Evolutionary conservation across 75 land plant species (phyloP).

Genomic region (Ceratopteris richardii): DNA sequence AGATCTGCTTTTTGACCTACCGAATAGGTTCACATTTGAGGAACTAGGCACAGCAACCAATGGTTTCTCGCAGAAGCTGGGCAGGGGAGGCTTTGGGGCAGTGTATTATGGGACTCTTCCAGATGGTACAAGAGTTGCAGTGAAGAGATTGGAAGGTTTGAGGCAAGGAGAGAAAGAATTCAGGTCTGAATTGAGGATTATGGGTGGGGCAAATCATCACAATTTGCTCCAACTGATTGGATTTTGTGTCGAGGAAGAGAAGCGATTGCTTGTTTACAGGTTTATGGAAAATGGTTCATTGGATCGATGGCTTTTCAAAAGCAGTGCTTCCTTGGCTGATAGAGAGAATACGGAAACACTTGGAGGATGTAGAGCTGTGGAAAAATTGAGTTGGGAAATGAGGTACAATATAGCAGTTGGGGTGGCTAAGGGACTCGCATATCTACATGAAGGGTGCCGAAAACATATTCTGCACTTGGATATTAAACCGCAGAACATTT

Average conservation of each 20-base stretch:
- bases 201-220: conserved; percentile 24
- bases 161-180: conserved; percentile 46
- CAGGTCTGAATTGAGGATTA: conserved; percentile 17
- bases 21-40: conserved; percentile 13
- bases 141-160: conserved; percentile 70
- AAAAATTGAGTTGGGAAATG: conserved; percentile 9
- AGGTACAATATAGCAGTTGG: conserved; percentile 11
- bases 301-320: conserved; percentile 14
- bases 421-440: conserved; percentile 14
- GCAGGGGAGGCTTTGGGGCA: conserved; percentile 67
- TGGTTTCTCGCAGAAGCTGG: conserved; percentile 11
- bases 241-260: conserved; percentile 12
- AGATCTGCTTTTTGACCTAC: background rate
- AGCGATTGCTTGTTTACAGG: conserved; percentile 23
- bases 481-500: conserved; percentile 39
- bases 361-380: background rate
- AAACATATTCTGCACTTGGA: conserved; percentile 38
- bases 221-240: conserved; percentile 26
- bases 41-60: conserved; percentile 13
- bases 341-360: background rate
- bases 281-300: conserved; percentile 33
- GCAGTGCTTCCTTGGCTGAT: too few relatives aligned
- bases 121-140: conserved; percentile 43
- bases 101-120: conserved; percentile 60
- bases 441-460: conserved; percentile 16